These are phyloP conservation scores for Russula earlei DNA, from an alignment of 768 basidiomycete species.

Conservation along the genomic window DNA sequence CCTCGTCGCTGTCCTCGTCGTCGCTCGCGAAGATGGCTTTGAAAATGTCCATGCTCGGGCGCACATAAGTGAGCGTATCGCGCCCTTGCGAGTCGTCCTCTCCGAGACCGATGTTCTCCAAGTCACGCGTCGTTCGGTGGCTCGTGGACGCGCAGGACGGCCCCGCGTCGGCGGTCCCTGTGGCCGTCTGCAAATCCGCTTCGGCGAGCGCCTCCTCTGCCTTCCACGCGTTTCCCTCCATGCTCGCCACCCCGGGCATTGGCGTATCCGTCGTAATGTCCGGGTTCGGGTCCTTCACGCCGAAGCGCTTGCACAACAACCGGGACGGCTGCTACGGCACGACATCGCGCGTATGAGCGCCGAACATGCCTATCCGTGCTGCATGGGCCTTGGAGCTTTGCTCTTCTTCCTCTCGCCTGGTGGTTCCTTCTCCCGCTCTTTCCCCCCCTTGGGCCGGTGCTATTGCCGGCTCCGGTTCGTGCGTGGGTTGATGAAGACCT, in stretches of 20 bases:
- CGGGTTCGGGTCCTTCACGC: conserved; percentile 79
- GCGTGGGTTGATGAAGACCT: conserved; percentile 38
- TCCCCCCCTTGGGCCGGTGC: conserved; percentile 24
- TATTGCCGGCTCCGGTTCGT: conserved; percentile 35
- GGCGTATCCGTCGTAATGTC: conserved; percentile 32
- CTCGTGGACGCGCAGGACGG: conserved; percentile 3
- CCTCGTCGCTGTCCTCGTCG: conserved; percentile 77
- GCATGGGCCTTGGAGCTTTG: conserved; percentile 74
- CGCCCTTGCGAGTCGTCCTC: conserved; percentile 86
- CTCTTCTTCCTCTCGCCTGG: conserved; percentile 40
- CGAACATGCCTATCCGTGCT: conserved; percentile 83
- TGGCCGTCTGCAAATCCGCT: conserved; percentile 11
- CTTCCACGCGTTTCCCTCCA: conserved; percentile 5
- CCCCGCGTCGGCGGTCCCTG: background rate
- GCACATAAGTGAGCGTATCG: conserved; percentile 80
- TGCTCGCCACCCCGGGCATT: conserved; percentile 10
- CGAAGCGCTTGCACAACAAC: conserved; percentile 88
- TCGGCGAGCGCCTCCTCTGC: conserved; percentile 19
- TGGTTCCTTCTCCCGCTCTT: conserved; percentile 35
- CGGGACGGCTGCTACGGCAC: conserved; percentile 72
- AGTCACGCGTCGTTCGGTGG: conserved; percentile 32
- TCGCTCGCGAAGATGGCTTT: conserved; percentile 97
- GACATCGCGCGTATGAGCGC: conserved; percentile 70
- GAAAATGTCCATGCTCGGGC: conserved; percentile 88
- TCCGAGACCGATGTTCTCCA: conserved; percentile 81